phyloP scores from a whole-genome alignment of 441 rosid genomes.

The Jatropha multifida region DNA sequence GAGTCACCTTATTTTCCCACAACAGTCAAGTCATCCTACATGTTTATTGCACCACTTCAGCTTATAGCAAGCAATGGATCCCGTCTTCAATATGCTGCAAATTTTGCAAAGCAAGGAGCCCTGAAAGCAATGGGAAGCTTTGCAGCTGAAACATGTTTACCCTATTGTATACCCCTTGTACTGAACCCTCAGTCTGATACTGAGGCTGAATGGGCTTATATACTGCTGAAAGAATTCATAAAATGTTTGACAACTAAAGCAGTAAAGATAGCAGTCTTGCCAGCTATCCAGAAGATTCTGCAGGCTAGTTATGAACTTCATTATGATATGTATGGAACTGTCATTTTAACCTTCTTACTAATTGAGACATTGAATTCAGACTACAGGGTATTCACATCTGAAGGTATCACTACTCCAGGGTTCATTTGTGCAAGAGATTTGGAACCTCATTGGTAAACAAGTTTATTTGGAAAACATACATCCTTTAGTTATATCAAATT shows the following conservation, averaged over 20 bases:
- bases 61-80: conserved; percentile 66
- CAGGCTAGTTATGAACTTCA: conserved; percentile 55
- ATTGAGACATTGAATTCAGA: conserved; percentile 49
- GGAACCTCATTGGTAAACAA: conserved; percentile 81
- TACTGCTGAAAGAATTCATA: conserved; percentile 72
- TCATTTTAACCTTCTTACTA: conserved; percentile 24
- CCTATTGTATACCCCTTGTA: conserved; percentile 74
- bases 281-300: conserved; percentile 82
- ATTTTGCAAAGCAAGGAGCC: conserved; percentile 84
- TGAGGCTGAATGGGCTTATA: conserved; percentile 87
- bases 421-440: conserved; percentile 82
- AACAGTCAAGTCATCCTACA: conserved; percentile 74
- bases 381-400: conserved; percentile 87
- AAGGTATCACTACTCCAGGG: conserved; percentile 95
- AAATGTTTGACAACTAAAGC: conserved; percentile 70
- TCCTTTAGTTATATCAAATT: conserved; percentile 78
- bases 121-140: conserved; percentile 80
- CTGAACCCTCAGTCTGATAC: conserved; percentile 52
- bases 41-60: conserved; percentile 86
- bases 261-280: conserved; percentile 68
- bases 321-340: conserved; percentile 20
- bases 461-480: conserved; percentile 75
- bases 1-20: conserved; percentile 88
- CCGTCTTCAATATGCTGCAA: conserved; percentile 78
- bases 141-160: conserved; percentile 85